Percentiles rank a stretch among this genome's conserved stretches.
These are phyloP conservation scores for Fusarium incarnatum DNA, from an alignment of 2,329 filamentous ascomycete genomes.

Conservation along the genomic window DNA sequence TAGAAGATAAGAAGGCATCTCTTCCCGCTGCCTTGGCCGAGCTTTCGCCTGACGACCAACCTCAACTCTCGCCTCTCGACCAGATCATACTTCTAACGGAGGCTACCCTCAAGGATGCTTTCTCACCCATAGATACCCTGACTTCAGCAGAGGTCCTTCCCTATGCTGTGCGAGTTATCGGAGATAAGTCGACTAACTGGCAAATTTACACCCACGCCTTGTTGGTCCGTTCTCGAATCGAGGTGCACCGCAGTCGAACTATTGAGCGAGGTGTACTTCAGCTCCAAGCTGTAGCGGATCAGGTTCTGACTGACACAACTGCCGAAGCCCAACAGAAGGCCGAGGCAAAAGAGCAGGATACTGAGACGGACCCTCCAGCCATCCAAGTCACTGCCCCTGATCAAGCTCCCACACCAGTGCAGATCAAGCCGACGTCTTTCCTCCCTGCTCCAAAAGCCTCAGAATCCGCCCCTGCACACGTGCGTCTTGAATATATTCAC, in stretches of 20 bases:
- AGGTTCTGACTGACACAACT: constrained; percentile 87
- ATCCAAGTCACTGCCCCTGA: constrained; percentile 60
- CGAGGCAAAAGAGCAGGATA: constrained; percentile 37
- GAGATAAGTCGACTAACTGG: constrained; percentile 94
- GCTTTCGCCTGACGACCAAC: constrained; percentile 83
- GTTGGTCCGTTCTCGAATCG: constrained; percentile 88
- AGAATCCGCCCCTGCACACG: constrained; percentile 81
- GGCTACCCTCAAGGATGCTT: constrained; percentile 87
- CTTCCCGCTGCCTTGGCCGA: constrained; percentile 72
- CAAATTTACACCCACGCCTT: constrained; percentile 96
- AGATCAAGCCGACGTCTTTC: constrained; percentile 75
- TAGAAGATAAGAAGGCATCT: constrained; percentile 51
- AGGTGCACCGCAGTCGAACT: constrained; percentile 87
- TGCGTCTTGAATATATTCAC: constrained; percentile 86
- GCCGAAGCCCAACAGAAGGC: constrained; percentile 50
- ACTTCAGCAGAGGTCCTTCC: constrained; percentile 95
- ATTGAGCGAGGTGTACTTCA: constrained; percentile 91
- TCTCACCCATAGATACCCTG: constrained; percentile 82
- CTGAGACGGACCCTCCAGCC: constrained; percentile 54
- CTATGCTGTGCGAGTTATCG: constrained; percentile 87
- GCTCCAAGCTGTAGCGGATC: constrained; percentile 93
- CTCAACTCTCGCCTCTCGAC: constrained; percentile 83
- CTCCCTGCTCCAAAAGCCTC: constrained; percentile 78
- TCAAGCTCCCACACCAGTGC: constrained; percentile 41
- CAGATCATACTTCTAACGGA: constrained; percentile 92